These are phyloP conservation scores for Penicillium expansum DNA, from an alignment of 2,329 filamentous ascomycete genomes.

Conservation along the genomic window DNA sequence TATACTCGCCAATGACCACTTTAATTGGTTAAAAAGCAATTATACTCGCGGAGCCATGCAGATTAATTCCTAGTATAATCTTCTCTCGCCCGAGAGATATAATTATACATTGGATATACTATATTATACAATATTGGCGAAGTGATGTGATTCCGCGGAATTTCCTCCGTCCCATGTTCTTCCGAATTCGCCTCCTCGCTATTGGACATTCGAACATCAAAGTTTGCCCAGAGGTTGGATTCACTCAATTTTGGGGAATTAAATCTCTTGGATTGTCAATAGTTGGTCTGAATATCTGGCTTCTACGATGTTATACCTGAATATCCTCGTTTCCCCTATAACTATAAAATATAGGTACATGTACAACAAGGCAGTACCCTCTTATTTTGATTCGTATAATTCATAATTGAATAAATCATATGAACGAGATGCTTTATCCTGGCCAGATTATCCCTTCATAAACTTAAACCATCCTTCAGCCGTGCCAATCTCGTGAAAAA, in stretches of 20 bases:
- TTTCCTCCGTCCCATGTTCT: neutral
- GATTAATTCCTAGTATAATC: neutral
- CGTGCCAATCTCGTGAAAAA: conserved; percentile 9
- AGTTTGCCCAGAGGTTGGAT: neutral
- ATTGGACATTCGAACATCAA: neutral
- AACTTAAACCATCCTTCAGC: too few species aligned
- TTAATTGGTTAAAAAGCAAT: conserved; percentile 7
- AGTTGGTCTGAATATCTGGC: too few species aligned
- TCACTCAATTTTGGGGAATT: neutral
- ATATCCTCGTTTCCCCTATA: neutral
- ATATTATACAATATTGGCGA: neutral
- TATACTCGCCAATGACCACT: neutral
- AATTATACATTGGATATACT: too few species aligned
- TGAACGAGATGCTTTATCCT: too few species aligned
- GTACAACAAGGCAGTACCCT: neutral
- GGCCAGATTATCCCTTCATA: neutral
- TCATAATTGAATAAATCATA: neutral
- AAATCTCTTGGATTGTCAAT: too few species aligned
- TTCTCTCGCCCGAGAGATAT: neutral
- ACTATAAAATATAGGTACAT: neutral
- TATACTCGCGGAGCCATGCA: neutral
- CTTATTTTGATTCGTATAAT: neutral
- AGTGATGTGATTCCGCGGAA: neutral
- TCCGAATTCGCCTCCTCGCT: neutral
- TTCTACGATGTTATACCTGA: too few species aligned